Evolutionary conservation across 2,329 filamentous ascomycete species (phyloP).

Genomic region (Sporothrix protearum): DNA sequence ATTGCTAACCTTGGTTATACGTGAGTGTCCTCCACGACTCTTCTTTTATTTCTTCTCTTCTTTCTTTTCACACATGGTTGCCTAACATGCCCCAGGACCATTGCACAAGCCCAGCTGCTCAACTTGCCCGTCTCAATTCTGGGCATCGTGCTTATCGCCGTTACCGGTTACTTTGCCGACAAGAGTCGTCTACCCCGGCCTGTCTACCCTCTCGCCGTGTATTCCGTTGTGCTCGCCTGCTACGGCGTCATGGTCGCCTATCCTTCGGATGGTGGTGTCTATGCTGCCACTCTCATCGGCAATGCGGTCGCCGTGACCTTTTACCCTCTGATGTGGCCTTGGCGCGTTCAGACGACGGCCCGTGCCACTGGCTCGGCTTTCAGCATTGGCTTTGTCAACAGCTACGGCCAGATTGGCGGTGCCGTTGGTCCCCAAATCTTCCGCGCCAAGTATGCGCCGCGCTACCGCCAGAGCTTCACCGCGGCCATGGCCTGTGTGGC

Average conservation of each 20-base stretch:
- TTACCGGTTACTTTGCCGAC: constrained; percentile 26
- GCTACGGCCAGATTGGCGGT: constrained; percentile 29
- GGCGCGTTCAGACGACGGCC: constrained; percentile 24
- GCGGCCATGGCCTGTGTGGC: constrained; percentile 24
- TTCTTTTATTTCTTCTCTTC: neutral
- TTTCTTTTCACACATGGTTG: neutral
- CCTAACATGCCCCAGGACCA: constrained; percentile 33
- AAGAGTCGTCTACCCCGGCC: constrained; percentile 23
- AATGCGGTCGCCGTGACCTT: constrained; percentile 40
- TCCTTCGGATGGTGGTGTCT: constrained; percentile 31
- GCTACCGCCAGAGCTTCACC: constrained; percentile 23
- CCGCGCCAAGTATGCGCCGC: constrained; percentile 24
- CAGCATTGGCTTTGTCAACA: constrained; percentile 27
- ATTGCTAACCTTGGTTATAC: constrained; percentile 38
- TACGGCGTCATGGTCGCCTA: constrained; percentile 26
- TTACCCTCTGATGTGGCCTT: constrained; percentile 31
- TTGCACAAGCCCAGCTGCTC: constrained; percentile 47
- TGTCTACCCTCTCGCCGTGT: constrained; percentile 19
- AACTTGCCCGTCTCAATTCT: constrained; percentile 34
- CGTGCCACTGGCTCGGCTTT: constrained; percentile 26
- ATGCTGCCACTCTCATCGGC: constrained; percentile 46
- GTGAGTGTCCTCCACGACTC: neutral
- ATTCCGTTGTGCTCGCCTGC: constrained; percentile 22
- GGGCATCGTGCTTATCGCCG: constrained; percentile 21
- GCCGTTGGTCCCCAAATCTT: constrained; percentile 27